Evolutionary conservation across 805 yeast species (phyloP).

Genomic region (Yamadazyma tumulicola): DNA sequence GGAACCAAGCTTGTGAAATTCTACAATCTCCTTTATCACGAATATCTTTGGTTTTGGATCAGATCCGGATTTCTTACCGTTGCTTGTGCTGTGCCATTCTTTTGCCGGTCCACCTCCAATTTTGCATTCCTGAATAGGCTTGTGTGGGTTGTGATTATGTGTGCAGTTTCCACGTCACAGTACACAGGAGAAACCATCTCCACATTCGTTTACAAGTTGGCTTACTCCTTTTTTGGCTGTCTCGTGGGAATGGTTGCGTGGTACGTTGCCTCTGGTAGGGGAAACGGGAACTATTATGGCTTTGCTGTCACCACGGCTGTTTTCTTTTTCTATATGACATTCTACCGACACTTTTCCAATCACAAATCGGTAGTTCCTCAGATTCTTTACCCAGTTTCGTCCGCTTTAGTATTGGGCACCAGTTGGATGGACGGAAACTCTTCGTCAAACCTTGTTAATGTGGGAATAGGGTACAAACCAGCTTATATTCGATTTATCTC

Average conservation of each 20-base stretch:
- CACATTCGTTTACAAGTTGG: constrained; percentile 20
- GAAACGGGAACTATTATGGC: constrained; percentile 31
- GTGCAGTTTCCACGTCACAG: constrained; percentile 26
- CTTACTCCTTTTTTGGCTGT: constrained; percentile 26
- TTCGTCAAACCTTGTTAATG: constrained; percentile 14
- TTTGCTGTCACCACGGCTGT: constrained; percentile 26
- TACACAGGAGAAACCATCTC: constrained; percentile 30
- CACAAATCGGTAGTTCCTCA: constrained; percentile 25
- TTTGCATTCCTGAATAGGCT: constrained; percentile 25
- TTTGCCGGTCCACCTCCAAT: constrained; percentile 23
- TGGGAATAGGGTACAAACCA: constrained; percentile 26
- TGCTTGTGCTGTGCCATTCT: constrained; percentile 24
- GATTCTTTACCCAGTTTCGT: constrained; percentile 24
- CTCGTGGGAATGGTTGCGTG: constrained; percentile 28
- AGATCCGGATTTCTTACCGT: constrained; percentile 20
- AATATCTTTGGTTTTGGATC: constrained; percentile 28
- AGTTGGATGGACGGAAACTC: constrained; percentile 27
- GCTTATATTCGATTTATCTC: constrained; percentile 26
- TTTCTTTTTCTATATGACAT: constrained; percentile 18
- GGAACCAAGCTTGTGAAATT: constrained; percentile 16
- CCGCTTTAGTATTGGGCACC: constrained; percentile 29
- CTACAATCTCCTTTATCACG: constrained; percentile 17
- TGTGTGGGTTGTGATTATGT: constrained; percentile 31
- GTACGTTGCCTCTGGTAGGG: constrained; percentile 33
- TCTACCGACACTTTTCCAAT: constrained; percentile 28